Evolutionary conservation across 2,329 filamentous ascomycete genomes (phyloP), one percentile per base, ranked within the genome.

Genomic region (Colletotrichum godetiae): DNA sequence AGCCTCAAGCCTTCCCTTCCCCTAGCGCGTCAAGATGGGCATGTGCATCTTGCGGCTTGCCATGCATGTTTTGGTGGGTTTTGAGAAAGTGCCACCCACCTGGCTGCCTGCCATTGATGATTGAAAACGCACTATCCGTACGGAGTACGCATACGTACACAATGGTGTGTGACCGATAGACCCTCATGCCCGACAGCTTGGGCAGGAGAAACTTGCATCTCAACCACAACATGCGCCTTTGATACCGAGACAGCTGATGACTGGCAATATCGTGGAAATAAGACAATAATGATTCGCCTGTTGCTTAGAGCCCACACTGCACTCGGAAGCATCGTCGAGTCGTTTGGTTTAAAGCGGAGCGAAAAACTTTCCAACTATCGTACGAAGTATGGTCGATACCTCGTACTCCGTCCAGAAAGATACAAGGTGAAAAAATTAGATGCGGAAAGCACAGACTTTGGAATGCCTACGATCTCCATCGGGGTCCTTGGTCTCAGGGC

Each of bases 41-140:
- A 75, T 74, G 63, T 67, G 58, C 63, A 71, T 68, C 64, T 75
- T 68, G 58, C 63, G 67, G 65, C 60, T 75, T 68, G 72, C 74
- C 72, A 72, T 68, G 72, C 61, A 72, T 74, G 62, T 67, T 62
- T 67, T 75, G 49, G 60, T 59, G 74, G 67, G 68, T 75, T 68
- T 49, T 64, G 49, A 57, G 72, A 74, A 68, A 72, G 74, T 74
- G 60, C 63, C 74, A 72, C 66, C 58, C 46, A 73, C 61, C 61
- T 6, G 33, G 33, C 57, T 56, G 46, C 59, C 13, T 56, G 13
- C 42, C 8, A 49, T 65, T 57, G 33, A 70, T 73, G 55, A 59
- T 19, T 42, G 15, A 42, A 42, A 15, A 42, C 37, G 19, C 37
- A 42, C 19, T 42, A 15, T 42, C 15, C 37, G 37, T 19, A 42